These are phyloP conservation scores for Tephrocybe rancida DNA, from an alignment of 768 basidiomycete species.

Conservation along the genomic window DNA sequence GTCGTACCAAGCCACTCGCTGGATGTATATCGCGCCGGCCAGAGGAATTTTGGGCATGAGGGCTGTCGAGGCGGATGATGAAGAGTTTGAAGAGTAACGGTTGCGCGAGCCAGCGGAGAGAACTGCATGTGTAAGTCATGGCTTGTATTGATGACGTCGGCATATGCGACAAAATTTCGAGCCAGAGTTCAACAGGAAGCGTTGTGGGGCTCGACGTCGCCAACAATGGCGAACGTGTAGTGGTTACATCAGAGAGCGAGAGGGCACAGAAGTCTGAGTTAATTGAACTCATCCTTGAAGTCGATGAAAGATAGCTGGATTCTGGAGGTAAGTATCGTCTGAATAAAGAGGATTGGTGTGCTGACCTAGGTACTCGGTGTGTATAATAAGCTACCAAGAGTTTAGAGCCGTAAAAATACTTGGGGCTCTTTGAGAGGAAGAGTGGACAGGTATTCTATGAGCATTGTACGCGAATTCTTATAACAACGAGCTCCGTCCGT, in stretches of 20 bases:
- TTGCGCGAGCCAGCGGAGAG: slow-evolving; percentile 19
- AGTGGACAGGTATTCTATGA: neutral
- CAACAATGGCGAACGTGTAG: neutral
- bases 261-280: neutral
- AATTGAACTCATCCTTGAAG: slow-evolving; percentile 2
- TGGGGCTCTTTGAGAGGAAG: neutral
- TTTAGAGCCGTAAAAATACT: no score
- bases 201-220: neutral
- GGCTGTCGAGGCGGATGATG: slow-evolving; percentile 10
- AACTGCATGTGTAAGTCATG: slow-evolving; percentile 13
- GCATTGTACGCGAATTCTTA: slow-evolving; percentile 1
- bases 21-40: slow-evolving; percentile 10
- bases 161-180: slow-evolving; percentile 17
- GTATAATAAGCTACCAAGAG: no score
- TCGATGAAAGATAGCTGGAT: no score
- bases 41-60: neutral
- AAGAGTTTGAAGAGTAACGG: slow-evolving; percentile 21
- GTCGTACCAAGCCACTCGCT: slow-evolving; percentile 7
- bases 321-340: no score
- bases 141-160: slow-evolving; percentile 8
- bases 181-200: slow-evolving; percentile 21
- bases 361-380: no score
- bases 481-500: slow-evolving; percentile 14
- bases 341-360: no score
- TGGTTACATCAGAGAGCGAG: neutral